Base-by-base conservation (phyloP, 2,329 filamentous ascomycete species). In the Lachnellula arida region DNA sequence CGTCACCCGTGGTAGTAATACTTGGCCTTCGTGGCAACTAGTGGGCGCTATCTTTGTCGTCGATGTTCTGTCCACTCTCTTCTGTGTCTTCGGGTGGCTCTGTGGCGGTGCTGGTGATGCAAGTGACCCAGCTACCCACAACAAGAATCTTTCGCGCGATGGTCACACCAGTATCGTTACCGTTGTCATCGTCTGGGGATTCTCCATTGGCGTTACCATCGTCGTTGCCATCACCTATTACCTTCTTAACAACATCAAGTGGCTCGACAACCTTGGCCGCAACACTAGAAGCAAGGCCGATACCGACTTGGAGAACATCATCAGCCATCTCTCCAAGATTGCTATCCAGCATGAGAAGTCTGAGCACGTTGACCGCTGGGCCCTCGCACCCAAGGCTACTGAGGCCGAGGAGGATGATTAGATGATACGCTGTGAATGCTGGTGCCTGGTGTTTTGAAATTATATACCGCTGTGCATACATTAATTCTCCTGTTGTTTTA, bases 61-160 rank as follows among this genome's bases (percentile, higher is more conserved):
- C 68, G 87, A 90, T 71, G 80, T 82, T 51, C 73, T 90, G 28
- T 83, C 87, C 39, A 89, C 87, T 55, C 76, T 90, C 68, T 91
- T 90, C 80, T 82, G 80, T 73, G 72, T 88, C 68, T 90, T 90
- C 75, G 87, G 87, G 57, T 90, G 87, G 86, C 75, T 91, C 64
- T 81, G 80, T 44, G 84, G 82, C 57, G 72, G 74, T 48, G 73
- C 50, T 44, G 73, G 71, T 47, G 69, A 70, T 70, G 63, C 54
- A 55, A 56, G 70, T 63, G 46, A 70, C 64, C 61, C 74, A 69
- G 44, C 61, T 54, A 71, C 70, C 50, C 49, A 67, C n/a, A 75
- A 71, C 65, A 54, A 28, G 5, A 65, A 71, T 56, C 70, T 72
- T 55, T 70, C 67, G 34, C 25, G 51, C 28, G 68, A 77, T 56